Percentiles rank a stretch among this genome's conserved stretches.
Conservation (phyloP, 2,329 filamentous ascomycete genomes). For the Microsporum canis region DNA sequence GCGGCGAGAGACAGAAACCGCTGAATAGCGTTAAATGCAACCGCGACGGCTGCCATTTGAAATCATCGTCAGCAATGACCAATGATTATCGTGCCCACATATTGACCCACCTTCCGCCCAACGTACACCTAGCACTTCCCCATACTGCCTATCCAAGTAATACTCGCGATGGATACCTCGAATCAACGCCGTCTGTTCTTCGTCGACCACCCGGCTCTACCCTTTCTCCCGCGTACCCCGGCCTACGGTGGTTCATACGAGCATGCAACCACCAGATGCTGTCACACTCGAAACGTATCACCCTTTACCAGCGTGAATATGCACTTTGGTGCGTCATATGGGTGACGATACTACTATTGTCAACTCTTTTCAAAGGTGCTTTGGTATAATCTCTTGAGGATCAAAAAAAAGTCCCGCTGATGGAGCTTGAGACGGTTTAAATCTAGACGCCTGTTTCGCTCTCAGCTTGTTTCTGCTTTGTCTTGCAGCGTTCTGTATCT, state of each 20-base stretch:
- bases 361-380: background rate
- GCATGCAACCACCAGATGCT: background rate
- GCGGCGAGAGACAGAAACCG: background rate
- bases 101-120: background rate
- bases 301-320: background rate
- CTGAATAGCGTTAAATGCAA: background rate
- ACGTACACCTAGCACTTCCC: background rate
- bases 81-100: background rate
- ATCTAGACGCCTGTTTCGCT: background rate
- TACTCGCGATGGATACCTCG: background rate
- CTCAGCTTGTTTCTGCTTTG: background rate
- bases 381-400: background rate
- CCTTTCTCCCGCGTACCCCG: background rate
- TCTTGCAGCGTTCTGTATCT: background rate
- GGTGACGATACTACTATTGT: background rate
- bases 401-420: background rate
- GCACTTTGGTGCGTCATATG: constrained; percentile 5
- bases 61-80: background rate
- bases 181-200: background rate
- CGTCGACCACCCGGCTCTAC: background rate
- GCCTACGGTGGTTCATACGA: background rate
- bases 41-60: too few relatives aligned
- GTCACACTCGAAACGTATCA: background rate
- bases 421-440: background rate
- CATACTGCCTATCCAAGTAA: background rate